phyloP scores from a whole-genome alignment of 441 rosid species.

The Croton laevigatus region DNA sequence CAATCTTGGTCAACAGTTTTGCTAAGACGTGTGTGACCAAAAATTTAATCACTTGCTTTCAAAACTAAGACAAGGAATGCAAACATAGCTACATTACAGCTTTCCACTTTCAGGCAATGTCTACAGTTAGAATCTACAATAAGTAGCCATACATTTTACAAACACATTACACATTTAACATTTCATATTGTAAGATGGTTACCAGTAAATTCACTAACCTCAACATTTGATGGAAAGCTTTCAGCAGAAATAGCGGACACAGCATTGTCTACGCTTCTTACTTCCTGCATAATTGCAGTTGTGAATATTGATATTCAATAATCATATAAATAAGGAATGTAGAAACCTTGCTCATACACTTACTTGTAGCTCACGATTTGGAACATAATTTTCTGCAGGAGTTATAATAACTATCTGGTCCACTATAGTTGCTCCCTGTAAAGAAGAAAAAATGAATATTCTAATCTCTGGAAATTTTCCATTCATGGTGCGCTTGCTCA shows the following conservation, averaged over 20 bases:
- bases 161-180: not conserved
- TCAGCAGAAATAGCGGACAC: constrained; percentile 18
- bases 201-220: constrained; percentile 40
- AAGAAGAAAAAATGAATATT: constrained; percentile 3
- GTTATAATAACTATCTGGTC: constrained; percentile 42
- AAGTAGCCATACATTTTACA: not conserved
- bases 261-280: constrained; percentile 23
- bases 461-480: not conserved
- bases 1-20: not conserved
- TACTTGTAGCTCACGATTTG: constrained; percentile 25
- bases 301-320: constrained; percentile 6
- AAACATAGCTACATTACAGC: not conserved
- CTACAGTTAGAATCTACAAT: not conserved
- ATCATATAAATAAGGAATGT: not conserved
- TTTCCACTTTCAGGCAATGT: constrained; percentile 10
- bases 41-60: not conserved
- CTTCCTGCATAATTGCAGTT: constrained; percentile 23
- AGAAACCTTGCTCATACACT: not conserved
- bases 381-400: constrained; percentile 38
- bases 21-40: not conserved
- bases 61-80: not conserved
- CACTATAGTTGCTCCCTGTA: constrained; percentile 66
- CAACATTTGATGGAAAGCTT: constrained; percentile 26
- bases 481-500: not conserved
- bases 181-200: constrained; percentile 8